These are phyloP conservation scores for Lonicera japonica DNA, from an alignment of 129 eudicot species.

Conservation along the genomic window DNA sequence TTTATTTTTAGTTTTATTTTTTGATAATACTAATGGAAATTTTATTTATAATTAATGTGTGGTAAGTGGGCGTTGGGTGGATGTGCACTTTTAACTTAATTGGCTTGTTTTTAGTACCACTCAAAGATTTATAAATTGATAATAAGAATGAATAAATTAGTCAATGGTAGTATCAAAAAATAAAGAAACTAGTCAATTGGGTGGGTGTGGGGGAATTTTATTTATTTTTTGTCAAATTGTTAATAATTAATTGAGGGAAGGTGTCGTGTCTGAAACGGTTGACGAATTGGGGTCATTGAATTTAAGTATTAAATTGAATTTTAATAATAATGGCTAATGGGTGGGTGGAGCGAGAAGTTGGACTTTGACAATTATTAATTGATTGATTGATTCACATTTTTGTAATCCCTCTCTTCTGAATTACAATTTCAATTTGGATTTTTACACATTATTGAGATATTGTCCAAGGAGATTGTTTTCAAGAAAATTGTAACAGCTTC, in stretches of 20 bases:
- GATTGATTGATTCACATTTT: too few species aligned
- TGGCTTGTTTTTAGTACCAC: neutral
- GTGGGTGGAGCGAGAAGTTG: constrained; percentile 10
- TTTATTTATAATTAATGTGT: neutral
- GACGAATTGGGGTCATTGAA: constrained; percentile 7
- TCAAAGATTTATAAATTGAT: neutral
- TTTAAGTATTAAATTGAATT: too few species aligned
- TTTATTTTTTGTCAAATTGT: neutral
- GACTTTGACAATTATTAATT: neutral
- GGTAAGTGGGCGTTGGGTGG: neutral
- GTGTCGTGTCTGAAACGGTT: constrained; percentile 34
- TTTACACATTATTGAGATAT: too few species aligned
- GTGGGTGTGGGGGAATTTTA: neutral
- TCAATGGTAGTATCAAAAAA: neutral
- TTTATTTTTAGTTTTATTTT: neutral
- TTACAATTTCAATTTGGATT: too few species aligned
- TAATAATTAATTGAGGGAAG: constrained; percentile 10
- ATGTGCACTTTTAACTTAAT: neutral
- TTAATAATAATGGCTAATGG: neutral
- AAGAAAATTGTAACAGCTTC: too few species aligned
- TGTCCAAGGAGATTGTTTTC: too few species aligned
- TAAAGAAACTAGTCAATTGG: too few species aligned
- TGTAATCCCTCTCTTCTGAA: neutral
- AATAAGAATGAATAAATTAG: neutral
- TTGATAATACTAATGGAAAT: neutral